A percentile compares a stretch with the other conserved stretches of the same genome.
Conservation (phyloP, 2,329 filamentous ascomycete genomes). For the Ophiostoma himal-ulmi region DNA sequence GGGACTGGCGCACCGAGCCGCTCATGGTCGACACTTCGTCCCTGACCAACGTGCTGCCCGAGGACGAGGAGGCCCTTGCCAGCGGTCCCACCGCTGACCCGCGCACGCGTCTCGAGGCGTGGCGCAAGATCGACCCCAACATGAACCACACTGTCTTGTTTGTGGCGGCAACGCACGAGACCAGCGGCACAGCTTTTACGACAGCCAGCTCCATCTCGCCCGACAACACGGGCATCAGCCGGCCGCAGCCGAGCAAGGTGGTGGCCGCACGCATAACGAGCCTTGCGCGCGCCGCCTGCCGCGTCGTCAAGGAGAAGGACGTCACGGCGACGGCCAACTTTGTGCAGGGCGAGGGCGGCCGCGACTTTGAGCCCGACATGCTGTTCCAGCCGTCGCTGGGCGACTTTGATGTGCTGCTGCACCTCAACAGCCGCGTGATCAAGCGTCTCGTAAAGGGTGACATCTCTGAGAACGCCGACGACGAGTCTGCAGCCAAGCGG, state of each 20-base stretch:
- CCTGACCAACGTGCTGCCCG: conserved; percentile 44
- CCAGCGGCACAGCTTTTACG: conserved; percentile 74
- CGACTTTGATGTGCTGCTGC: conserved; percentile 84
- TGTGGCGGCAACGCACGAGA: conserved; percentile 71
- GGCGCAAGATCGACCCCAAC: conserved; percentile 80
- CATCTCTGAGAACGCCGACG: conserved; percentile 29
- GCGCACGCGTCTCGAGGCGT: conserved; percentile 65
- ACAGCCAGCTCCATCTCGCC: conserved; percentile 39
- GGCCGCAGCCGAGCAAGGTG: conserved; percentile 62
- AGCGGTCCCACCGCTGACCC: conserved; percentile 14
- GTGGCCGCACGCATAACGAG: conserved; percentile 77
- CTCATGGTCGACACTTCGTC: conserved; percentile 71
- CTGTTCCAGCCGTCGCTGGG: conserved; percentile 67
- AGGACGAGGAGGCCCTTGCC: conserved; percentile 36
- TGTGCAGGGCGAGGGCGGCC: conserved; percentile 24
- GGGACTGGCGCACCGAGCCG: conserved; percentile 86
- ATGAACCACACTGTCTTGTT: conserved; percentile 82
- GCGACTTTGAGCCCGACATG: conserved; percentile 45
- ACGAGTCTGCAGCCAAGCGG: conserved; percentile 13
- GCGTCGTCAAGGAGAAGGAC: conserved; percentile 50
- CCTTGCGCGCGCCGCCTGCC: conserved; percentile 70
- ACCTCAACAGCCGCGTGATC: conserved; percentile 54
- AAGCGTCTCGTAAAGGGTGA: conserved; percentile 38
- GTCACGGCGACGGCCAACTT: conserved; percentile 28
- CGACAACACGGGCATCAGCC: conserved; percentile 32